A percentile compares a stretch with the other conserved stretches of the same genome.
phyloP scores from a whole-genome alignment of 2,329 filamentous ascomycete genomes.

The Xylaria sp. region DNA sequence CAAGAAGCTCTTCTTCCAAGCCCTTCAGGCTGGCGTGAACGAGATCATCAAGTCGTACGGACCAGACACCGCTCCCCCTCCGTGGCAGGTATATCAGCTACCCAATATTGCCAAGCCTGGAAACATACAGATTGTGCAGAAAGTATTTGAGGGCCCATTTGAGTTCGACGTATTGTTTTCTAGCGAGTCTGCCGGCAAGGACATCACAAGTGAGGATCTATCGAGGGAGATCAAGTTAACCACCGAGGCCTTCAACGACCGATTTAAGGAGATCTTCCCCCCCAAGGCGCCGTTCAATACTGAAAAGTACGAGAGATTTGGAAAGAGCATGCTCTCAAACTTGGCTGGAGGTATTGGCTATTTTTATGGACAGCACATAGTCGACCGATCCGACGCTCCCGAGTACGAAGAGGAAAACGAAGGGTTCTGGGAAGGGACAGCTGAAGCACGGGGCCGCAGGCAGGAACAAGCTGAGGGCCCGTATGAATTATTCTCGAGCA shows the following conservation, averaged over 20 bases:
- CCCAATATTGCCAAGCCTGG: conserved; percentile 73
- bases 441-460: conserved; percentile 76
- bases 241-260: conserved; percentile 75
- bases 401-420: conserved; percentile 97
- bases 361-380: conserved; percentile 87
- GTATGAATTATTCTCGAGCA: conserved; percentile 87
- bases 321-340: conserved; percentile 92
- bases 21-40: conserved; percentile 63
- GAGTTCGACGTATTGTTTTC: conserved; percentile 94
- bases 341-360: conserved; percentile 93
- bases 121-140: conserved; percentile 90
- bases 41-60: conserved; percentile 61
- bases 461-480: conserved; percentile 80
- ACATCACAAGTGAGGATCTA: conserved; percentile 69
- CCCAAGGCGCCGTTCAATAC: conserved; percentile 80
- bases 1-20: conserved; percentile 70
- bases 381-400: conserved; percentile 89
- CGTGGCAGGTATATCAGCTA: conserved; percentile 86
- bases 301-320: conserved; percentile 80
- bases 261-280: conserved; percentile 77
- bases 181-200: conserved; percentile 73
- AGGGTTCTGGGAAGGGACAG: conserved; percentile 93
- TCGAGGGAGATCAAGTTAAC: conserved; percentile 74
- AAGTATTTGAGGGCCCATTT: conserved; percentile 88
- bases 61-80: conserved; percentile 75